Evolutionary conservation across 202 grass and related monocot genomes (phyloP).

Genomic region (Digitaria exilis): DNA sequence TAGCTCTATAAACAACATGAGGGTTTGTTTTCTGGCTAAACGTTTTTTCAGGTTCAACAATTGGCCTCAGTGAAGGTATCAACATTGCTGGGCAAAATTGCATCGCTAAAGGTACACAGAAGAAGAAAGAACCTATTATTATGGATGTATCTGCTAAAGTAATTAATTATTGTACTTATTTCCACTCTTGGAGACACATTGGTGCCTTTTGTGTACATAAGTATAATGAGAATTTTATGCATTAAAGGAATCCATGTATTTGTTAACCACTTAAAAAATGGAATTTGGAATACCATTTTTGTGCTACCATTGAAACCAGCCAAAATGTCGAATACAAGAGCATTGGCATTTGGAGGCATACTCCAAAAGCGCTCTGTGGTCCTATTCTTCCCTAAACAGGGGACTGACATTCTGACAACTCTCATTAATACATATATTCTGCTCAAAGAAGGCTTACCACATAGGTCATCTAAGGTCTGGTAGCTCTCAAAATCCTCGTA

Average conservation of each 20-base stretch:
- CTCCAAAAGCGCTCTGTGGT: too few species aligned
- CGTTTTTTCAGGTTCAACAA: conserved; percentile 49
- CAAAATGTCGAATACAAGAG: not conserved
- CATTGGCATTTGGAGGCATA: not conserved
- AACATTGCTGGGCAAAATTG: conserved; percentile 76
- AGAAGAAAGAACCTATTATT: conserved; percentile 19
- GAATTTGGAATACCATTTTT: not conserved
- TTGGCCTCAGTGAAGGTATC: conserved; percentile 88
- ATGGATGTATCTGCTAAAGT: not conserved
- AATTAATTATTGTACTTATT: not conserved
- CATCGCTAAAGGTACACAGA: conserved; percentile 74
- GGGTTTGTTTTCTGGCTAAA: conserved; percentile 10
- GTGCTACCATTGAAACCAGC: not conserved
- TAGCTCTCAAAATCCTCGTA: not conserved
- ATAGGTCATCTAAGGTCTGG: not conserved
- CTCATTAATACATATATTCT: too few species aligned
- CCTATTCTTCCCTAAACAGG: too few species aligned
- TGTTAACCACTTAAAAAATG: not conserved
- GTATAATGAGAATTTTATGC: not conserved
- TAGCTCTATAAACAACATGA: conserved; percentile 15
- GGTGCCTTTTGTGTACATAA: not conserved
- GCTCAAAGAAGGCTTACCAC: too few species aligned
- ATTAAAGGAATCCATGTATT: conserved; percentile 3
- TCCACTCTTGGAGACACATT: conserved; percentile 14
- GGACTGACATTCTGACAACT: too few species aligned